Evolutionary conservation across 2,329 filamentous ascomycete species (phyloP), one percentile per base, ranked within the genome.

Genomic region (Penicillium freii): DNA sequence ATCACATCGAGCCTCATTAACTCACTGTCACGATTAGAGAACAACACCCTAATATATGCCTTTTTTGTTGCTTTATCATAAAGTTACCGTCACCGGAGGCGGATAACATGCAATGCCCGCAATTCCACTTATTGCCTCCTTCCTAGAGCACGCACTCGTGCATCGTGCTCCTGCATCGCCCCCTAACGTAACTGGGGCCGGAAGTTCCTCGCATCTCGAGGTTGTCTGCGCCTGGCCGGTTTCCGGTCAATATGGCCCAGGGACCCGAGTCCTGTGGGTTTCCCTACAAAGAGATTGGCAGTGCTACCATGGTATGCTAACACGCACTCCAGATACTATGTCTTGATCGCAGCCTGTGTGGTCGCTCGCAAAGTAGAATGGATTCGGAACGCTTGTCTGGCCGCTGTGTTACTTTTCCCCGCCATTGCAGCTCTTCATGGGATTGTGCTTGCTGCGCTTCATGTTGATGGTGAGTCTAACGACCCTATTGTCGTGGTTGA

Each of bases 401-500:
- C 85, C 7, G 85, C 83, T 15, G 86, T 82, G 5, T 74, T 87
- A 62, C 75, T 87, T 36, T 77, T 89, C 43, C 86, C 87, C 0
- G 84, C 85, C 10, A 81, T 88, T 5, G 85, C 86, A 33, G 84
- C 86, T 8, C 67, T 88, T 4, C 87, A 89, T 60, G 83, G 78
- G 29, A 83, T 89, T 62, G 82, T 86, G 13, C 77, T 89, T 7
- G 81, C 85, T 0, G 77, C 79, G 3, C 63, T 85, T 11, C 86
- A 89, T 66, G 76, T 80, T n/a, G 75, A 84, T 56, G 77, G 86
- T 86, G 63, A 73, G 82, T 66, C 23, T 0, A 11, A 39, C 15
- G 27, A 6, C 46, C 34, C 7, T n/a, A 23, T 23, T 7, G 19
- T 2, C 2, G 2, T 8, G 15, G 9, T 17, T 7, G n/a, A 40